Percentiles rank a stretch among this genome's conserved stretches.
These are phyloP conservation scores for Purpureocillium lavendulum DNA, from an alignment of 2,329 filamentous ascomycete genomes.

Conservation along the genomic window DNA sequence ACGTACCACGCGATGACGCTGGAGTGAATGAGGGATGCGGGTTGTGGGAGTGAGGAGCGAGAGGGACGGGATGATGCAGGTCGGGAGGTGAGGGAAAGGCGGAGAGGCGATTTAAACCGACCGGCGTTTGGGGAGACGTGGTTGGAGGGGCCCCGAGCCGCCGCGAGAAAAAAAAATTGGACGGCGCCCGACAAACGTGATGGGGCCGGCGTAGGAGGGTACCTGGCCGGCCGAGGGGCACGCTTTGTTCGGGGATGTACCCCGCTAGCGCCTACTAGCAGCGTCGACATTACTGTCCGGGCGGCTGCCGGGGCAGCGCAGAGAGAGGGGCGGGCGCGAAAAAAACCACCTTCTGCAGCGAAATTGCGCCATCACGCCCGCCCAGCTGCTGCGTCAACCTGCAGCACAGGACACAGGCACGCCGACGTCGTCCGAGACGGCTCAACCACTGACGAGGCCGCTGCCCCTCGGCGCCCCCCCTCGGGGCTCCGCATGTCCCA, in stretches of 20 bases:
- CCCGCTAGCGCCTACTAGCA: too few species aligned
- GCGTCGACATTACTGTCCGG: too few species aligned
- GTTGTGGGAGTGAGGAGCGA: neutral
- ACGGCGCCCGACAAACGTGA: neutral
- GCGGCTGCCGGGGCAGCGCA: too few species aligned
- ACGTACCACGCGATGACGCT: neutral
- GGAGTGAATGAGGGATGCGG: neutral
- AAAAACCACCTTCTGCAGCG: neutral
- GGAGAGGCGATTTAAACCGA: conserved; percentile 7
- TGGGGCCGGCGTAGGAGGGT: too few species aligned
- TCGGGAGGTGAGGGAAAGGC: conserved; percentile 5
- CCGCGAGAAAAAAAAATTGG: neutral
- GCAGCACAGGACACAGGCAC: neutral
- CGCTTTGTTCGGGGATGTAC: too few species aligned
- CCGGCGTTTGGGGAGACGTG: conserved; percentile 2
- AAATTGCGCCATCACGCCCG: conserved; percentile 6
- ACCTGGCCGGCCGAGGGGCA: too few species aligned
- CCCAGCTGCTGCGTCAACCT: too few species aligned
- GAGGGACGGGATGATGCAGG: conserved; percentile 1
- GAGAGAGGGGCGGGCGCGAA: neutral
- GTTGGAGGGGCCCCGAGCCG: conserved; percentile 2
- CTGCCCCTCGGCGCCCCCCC: too few species aligned
- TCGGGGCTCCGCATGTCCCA: too few species aligned
- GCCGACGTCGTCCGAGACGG: neutral
- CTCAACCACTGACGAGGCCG: neutral